Evolutionary conservation across 345 rosid species (phyloP), one percentile per base, ranked within the genome.

Genomic region (Bruguiera parviflora): DNA sequence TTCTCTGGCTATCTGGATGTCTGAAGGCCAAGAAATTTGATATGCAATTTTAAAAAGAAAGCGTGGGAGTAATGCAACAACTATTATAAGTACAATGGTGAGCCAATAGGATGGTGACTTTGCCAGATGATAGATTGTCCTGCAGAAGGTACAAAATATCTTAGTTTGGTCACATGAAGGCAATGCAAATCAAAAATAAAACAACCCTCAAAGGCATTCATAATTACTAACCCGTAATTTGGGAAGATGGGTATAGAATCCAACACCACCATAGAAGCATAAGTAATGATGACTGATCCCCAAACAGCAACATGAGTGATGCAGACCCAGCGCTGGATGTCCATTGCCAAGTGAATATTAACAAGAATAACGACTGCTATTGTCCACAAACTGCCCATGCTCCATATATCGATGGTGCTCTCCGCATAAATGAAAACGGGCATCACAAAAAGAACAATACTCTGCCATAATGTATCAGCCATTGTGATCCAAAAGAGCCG

Each of bases 361-460:
- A 89, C 90, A 63, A 89, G 84, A 73, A 89, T 60, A 58, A 89
- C 96, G 66, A 89, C 96, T 47, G 90, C 82, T 58, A 87, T 78
- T 3, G 96, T 89, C 96, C 96, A 89, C 71, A 89, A 80, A 73
- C 84, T 86, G 58, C 96, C 96, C 71, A 89, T 72, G 81, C 96
- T 86, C 96, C 90, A 86, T 77, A 86, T 84, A 69, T 89, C 96
- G 33, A 89, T 77, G 57, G 89, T 73, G 83, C 92, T 86, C 64
- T 80, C 87, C 66, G 68, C 75, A 71, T 86, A 87, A 47, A 67
- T 71, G 61, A 82, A 78, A 10, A 84, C 28, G 25, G 92, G 96
- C 55, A 84, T 63, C 62, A 77, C 76, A 73, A 85, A 89, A 58
- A 89, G 86, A 69, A 82, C 89, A 67, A 89, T 83, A 77, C 96